Evolutionary conservation across 2,329 filamentous ascomycete species (phyloP).

Genomic region (Fusarium redolens): DNA sequence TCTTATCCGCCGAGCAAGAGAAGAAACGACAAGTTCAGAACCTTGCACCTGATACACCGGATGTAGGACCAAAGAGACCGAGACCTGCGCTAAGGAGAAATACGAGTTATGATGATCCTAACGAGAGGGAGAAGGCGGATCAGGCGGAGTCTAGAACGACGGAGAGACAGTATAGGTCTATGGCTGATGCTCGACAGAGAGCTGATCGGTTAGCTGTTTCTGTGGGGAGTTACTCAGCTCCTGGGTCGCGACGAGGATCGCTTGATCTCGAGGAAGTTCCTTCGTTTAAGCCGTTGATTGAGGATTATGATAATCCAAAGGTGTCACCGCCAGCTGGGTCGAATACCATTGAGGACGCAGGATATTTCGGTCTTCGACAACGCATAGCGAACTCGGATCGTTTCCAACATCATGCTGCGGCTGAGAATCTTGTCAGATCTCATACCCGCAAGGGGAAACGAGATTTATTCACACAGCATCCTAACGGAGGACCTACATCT

Average conservation of each 20-base stretch:
- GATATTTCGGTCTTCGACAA: conserved; percentile 42
- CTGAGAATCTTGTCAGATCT: conserved; percentile 52
- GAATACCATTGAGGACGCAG: conserved; percentile 20
- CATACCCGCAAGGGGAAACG: conserved; percentile 47
- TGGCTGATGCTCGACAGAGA: conserved; percentile 54
- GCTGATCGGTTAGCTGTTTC: conserved; percentile 55
- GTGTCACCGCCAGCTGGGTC: conserved; percentile 37
- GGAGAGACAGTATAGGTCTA: conserved; percentile 53
- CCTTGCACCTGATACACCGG: conserved; percentile 28
- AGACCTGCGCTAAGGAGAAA: conserved; percentile 56
- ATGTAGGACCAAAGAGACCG: conserved; percentile 43
- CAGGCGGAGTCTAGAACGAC: conserved; percentile 52
- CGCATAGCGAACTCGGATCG: conserved; percentile 33
- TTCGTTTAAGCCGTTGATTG: conserved; percentile 49
- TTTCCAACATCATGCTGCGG: conserved; percentile 44
- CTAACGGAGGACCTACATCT: conserved; percentile 46
- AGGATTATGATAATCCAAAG: conserved; percentile 44
- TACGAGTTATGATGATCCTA: conserved; percentile 56
- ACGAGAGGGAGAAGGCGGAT: conserved; percentile 55
- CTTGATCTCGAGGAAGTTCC: conserved; percentile 43
- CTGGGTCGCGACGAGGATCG: conserved; percentile 52
- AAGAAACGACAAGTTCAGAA: conserved; percentile 28
- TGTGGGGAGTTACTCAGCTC: conserved; percentile 53
- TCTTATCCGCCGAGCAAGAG: conserved; percentile 50
- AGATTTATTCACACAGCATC: conserved; percentile 48